Base-by-base conservation (phyloP, 345 rosid species). In the Acer saccharum region DNA sequence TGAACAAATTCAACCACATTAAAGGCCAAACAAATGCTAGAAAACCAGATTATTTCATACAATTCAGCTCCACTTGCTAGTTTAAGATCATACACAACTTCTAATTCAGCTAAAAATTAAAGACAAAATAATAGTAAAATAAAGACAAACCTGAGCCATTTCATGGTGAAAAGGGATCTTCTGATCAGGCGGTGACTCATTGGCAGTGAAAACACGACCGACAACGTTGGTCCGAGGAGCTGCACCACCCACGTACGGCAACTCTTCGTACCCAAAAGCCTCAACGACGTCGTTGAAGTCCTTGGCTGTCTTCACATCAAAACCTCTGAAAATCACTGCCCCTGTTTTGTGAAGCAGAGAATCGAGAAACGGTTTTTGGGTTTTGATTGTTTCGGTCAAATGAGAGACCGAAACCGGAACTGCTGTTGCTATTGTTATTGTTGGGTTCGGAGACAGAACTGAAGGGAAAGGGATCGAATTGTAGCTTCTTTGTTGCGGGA, bases 161-260 rank as follows among this genome's bases (percentile, higher is more conserved):
- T 95, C 98, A 62, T 95, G 98, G 86, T 95, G 98, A 74, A 93
- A 95, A 13, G 94, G 94, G 60, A 95, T 95, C 77, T 92, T 93
- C 82, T 93, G 98, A 46, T 95, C 94, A 23, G 98, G 94, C 0
- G 98, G 98, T 68, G 98, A 93, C 73, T 93, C 98, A 57, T 95
- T 95, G 68, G 98, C 93, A 1, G 98, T 95, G 80, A 92, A 95
- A 39, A 95, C 96, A 60, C 96, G 90, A 44, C 97, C 98, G 23
- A 93, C 84, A 64, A 95, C 90, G 83, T 90, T 92, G 21, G 86
- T 85, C 14, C 97, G 83, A 16, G 97, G 98, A 18, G 98, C 98
- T 0, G 92, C 92, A 0, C 99, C 98, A 29, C 98, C 99, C 21
- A 95, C 89, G 83, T 95, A 95, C 17, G 97, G 99, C 73, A 95